Base-by-base conservation (phyloP, 768 basidiomycete genomes). In the Serendipita sp. region DNA sequence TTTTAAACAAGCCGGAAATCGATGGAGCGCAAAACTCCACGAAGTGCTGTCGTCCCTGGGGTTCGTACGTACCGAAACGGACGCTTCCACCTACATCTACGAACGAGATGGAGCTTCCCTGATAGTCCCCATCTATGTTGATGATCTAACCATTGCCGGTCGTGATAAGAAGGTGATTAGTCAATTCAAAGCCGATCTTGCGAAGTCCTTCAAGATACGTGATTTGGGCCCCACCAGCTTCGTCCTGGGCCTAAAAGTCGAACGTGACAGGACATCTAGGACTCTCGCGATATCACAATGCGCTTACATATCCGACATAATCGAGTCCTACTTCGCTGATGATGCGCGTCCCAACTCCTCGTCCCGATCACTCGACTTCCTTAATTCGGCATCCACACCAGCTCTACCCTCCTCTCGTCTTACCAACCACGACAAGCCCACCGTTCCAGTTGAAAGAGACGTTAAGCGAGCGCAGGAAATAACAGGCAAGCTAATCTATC, bases 81-180 rank as follows among this genome's bases (percentile, higher is more conserved):
- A 75, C 44, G 69, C 68, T 62, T 70, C 72, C 46, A 66, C 71
- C 58, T 74, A 67, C 63, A 67, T 75, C 58, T 75, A 65, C 62
- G 11, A 37, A n/a, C 31, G 55, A 45, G 73, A 69, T 13, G 66
- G 66, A 37, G 63, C 66, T 50, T 66, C 3, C 73, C 76, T 53
- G n/a, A n/a, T n/a, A n/a, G n/a, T n/a, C n/a, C n/a, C n/a, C n/a
- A n/a, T n/a, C n/a, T n/a, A n/a, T n/a, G 65, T 67, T 1, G 66
- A 67, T 46, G 65, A 67, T 34, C 40, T 62, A 3, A 65, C 66
- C 16, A 2, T 50, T 29, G 65, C 46, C 0, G 8, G 52, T 29
- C 11, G 8, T 8, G 8, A 8, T 8, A 8, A 3, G 8, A 53
- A 10, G 2, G 45, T n/a, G 16, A 40, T 67, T 3, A n/a, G 44